Evolutionary conservation across 176 grass and related monocot genomes (phyloP).

Genomic region (Bromus sterilis): DNA sequence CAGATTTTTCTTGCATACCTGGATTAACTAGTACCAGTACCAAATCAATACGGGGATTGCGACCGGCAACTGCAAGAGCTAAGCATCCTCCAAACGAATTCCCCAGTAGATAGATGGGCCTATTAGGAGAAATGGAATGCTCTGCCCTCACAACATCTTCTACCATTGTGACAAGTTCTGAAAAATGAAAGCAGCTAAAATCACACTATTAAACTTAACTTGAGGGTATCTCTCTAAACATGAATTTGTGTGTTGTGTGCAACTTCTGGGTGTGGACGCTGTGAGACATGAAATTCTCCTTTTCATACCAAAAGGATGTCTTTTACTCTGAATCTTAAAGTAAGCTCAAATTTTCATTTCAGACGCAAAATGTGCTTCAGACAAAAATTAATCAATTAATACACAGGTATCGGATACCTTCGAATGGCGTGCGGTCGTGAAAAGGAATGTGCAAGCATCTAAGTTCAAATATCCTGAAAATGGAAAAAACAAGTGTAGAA

Average conservation of each 20-base stretch:
- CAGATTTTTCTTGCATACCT: constrained; percentile 23
- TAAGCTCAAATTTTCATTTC: neutral
- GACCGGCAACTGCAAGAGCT: constrained; percentile 63
- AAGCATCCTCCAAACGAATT: constrained; percentile 81
- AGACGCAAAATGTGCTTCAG: neutral
- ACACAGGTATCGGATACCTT: constrained; percentile 30
- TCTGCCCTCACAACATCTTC: constrained; percentile 54
- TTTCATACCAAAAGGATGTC: neutral
- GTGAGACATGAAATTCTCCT: neutral
- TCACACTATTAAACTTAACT: neutral
- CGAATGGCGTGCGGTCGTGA: constrained; percentile 52
- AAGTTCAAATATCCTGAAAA: constrained; percentile 64
- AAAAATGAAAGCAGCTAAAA: constrained; percentile 33
- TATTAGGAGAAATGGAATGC: constrained; percentile 44
- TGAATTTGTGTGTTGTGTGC: neutral
- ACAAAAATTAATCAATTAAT: neutral
- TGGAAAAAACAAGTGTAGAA: neutral
- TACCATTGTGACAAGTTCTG: constrained; percentile 65
- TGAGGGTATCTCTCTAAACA: neutral
- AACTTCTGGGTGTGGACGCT: neutral
- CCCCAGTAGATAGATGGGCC: constrained; percentile 66
- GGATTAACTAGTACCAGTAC: constrained; percentile 64
- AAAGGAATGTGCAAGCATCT: constrained; percentile 66
- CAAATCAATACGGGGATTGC: constrained; percentile 56
- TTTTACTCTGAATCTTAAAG: neutral